phyloP scores from a whole-genome alignment of 805 yeast genomes.

The Starmerella asiatica region DNA sequence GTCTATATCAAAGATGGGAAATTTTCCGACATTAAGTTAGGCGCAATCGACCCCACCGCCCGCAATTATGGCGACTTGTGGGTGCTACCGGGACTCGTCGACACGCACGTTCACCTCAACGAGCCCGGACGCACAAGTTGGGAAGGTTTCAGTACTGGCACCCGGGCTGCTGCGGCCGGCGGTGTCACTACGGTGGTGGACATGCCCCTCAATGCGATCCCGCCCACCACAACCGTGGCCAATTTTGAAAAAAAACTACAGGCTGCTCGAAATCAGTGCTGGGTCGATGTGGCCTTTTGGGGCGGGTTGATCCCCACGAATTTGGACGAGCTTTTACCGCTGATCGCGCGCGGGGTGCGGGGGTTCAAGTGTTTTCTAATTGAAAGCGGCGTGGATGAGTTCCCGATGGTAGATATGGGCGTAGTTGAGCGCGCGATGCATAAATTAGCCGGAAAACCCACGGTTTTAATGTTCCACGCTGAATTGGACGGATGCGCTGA shows the following conservation, averaged over 20 bases:
- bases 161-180: slow-evolving; percentile 87
- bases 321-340: slow-evolving; percentile 52
- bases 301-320: slow-evolving; percentile 85
- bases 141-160: slow-evolving; percentile 96
- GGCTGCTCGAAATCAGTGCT: slow-evolving; percentile 69
- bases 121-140: slow-evolving; percentile 96
- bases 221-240: slow-evolving; percentile 79
- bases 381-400: slow-evolving; percentile 89
- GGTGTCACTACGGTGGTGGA: slow-evolving; percentile 94
- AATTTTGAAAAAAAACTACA: slow-evolving; percentile 60
- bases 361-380: slow-evolving; percentile 90
- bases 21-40: slow-evolving; percentile 33
- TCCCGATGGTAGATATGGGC: slow-evolving; percentile 58
- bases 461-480: slow-evolving; percentile 86
- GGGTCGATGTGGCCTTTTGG: slow-evolving; percentile 95
- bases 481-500: slow-evolving; percentile 44
- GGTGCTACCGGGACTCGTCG: slow-evolving; percentile 87
- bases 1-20: slow-evolving; percentile 36
- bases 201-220: slow-evolving; percentile 93
- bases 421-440: slow-evolving; percentile 58
- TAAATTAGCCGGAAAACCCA: slow-evolving; percentile 44
- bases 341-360: slow-evolving; percentile 73
- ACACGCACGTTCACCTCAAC: slow-evolving; percentile 84
- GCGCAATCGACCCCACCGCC: slow-evolving; percentile 12
- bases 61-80: slow-evolving; percentile 49